Evolutionary conservation across 306 rosid species (phyloP).

Genomic region (Cicer cuneatum): DNA sequence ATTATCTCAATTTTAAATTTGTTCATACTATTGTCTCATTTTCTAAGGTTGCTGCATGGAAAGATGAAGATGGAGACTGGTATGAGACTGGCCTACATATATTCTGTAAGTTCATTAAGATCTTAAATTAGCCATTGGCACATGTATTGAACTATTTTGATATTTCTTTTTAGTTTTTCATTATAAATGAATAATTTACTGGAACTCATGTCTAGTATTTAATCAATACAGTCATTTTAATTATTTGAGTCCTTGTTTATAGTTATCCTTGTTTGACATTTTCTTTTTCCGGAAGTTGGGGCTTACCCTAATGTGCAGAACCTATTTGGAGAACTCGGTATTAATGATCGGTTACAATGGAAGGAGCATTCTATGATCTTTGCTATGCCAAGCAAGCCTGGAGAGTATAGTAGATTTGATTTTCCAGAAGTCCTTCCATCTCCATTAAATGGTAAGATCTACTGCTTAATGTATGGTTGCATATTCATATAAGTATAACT

Average conservation of each 20-base stretch:
- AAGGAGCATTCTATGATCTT: slow-evolving; percentile 99
- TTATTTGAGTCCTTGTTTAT: slow-evolving; percentile 36
- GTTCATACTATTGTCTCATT: slow-evolving; percentile 35
- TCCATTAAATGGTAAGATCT: slow-evolving; percentile 83
- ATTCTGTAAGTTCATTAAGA: slow-evolving; percentile 73
- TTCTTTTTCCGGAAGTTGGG: slow-evolving; percentile 68
- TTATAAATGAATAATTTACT: slow-evolving; percentile 17
- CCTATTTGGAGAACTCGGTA: slow-evolving; percentile 94
- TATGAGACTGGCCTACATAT: slow-evolving; percentile 97
- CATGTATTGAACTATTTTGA: slow-evolving; percentile 27
- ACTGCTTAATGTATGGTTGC: slow-evolving; percentile 6
- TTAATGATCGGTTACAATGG: slow-evolving; percentile 96
- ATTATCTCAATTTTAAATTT: slow-evolving; percentile 27
- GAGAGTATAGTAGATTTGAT: slow-evolving; percentile 96
- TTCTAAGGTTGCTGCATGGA: slow-evolving; percentile 94
- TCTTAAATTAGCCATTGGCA: neutral
- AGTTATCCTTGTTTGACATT: slow-evolving; percentile 35
- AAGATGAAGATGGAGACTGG: slow-evolving; percentile 98
- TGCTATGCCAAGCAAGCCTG: slow-evolving; percentile 97
- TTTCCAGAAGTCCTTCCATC: slow-evolving; percentile 83
- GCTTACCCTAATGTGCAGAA: slow-evolving; percentile 96
- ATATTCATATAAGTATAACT: slow-evolving; percentile 33
- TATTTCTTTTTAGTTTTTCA: slow-evolving; percentile 26
- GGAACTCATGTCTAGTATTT: slow-evolving; percentile 21
- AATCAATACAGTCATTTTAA: slow-evolving; percentile 26